phyloP scores from a whole-genome alignment of 2,329 filamentous ascomycete genomes.

The Diaporthe capsici region DNA sequence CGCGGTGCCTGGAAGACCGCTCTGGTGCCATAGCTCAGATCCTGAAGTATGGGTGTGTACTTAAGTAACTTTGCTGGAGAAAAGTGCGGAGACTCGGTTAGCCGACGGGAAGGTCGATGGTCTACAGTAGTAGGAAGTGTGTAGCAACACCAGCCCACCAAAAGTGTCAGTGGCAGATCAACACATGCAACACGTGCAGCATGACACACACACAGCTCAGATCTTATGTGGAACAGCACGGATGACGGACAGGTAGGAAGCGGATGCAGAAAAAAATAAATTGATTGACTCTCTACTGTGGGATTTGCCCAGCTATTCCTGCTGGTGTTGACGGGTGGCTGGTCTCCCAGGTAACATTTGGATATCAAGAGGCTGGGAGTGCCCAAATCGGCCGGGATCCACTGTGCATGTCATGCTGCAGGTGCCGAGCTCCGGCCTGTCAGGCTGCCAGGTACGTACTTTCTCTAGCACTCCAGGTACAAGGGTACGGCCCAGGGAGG shows the following conservation, averaged over 20 bases:
- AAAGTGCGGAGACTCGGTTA: conserved; percentile 26
- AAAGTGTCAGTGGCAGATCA: conserved; percentile 32
- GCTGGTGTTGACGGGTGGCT: conserved; percentile 41
- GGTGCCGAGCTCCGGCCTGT: conserved; percentile 34
- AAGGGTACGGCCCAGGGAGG: background rate
- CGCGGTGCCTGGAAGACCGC: conserved; percentile 42
- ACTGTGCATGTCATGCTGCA: conserved; percentile 25
- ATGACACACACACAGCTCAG: conserved; percentile 33
- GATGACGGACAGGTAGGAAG: conserved; percentile 24
- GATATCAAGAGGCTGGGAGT: conserved; percentile 38
- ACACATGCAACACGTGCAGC: conserved; percentile 35
- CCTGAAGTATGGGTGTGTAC: conserved; percentile 30
- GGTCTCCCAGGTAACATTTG: conserved; percentile 39
- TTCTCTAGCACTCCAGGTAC: background rate
- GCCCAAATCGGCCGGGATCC: background rate
- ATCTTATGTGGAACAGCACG: conserved; percentile 29
- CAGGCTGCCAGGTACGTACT: conserved; percentile 12
- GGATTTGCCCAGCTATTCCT: background rate
- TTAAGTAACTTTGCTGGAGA: conserved; percentile 16
- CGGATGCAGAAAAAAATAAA: conserved; percentile 21
- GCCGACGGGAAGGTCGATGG: conserved; percentile 4
- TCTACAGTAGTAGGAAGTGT: conserved; percentile 1
- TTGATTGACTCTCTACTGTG: background rate
- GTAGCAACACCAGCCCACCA: conserved; percentile 31
- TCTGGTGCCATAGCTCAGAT: conserved; percentile 30